Evolutionary conservation across 306 rosid genomes (phyloP), one percentile per base, ranked within the genome.

Genomic region (Ammopiptanthus mongolicus): DNA sequence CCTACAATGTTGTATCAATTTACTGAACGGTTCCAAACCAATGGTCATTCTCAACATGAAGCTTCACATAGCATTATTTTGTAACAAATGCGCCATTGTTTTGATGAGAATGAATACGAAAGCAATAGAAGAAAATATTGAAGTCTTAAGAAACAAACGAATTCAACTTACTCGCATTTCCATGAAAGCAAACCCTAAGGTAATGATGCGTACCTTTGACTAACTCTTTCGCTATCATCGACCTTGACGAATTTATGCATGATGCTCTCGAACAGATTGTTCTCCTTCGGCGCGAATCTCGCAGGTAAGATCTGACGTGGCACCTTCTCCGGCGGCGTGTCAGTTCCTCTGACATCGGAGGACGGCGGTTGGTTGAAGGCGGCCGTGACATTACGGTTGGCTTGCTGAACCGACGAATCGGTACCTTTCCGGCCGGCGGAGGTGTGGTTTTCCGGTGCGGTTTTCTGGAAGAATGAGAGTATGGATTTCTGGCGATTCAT

Each of bases 271-370:
- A 90, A 91, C 58, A 88, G 44, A 55, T 33, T 79, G 50, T 68
- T 74, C 52, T 76, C 85, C 10, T 58, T 71, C 5, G 73, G 69
- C 8, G 69, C 17, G 52, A 77, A 81, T 8, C 41, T 80, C 23
- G 77, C 83, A 48, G 86, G 88, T 0, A 86, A 74, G 79, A 94
- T 41, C 82, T 79, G 91, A 62, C 95, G 93, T 0, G 98, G 95
- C 71, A 72, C 90, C 84, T 94, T 94, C 89, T 94, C 97, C 75
- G 97, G 98, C 78, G 98, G 98, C 21, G 98, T 91, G 14, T 91
- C 97, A 25, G 96, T 87, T 88, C 97, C 98, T 17, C 79, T 85
- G 62, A 94, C 82, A 48, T 87, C 95, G 25, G 52, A 17, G 12
- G 84, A 70, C 19, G 57, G 41, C 6, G 75, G 83, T 48, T 57